Percentiles rank a stretch among this genome's conserved stretches.
phyloP scores from a whole-genome alignment of 805 yeast species.

The Myxozyma neotropica region DNA sequence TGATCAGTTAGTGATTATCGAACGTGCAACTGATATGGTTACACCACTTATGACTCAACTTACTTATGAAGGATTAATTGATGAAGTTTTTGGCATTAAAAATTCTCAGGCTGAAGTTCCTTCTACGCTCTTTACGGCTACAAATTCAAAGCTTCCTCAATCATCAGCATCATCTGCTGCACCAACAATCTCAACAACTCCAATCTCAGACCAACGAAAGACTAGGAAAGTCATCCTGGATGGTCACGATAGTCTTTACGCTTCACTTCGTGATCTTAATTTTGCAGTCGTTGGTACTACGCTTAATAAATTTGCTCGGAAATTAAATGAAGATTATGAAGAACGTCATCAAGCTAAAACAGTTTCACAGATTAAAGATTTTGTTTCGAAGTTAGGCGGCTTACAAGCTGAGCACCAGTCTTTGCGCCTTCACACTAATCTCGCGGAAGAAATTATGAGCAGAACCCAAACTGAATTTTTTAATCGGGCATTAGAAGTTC shows the following conservation, averaged over 20 bases:
- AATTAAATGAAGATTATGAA: constrained; percentile 69
- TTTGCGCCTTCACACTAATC: constrained; percentile 55
- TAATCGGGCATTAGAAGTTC: constrained; percentile 57
- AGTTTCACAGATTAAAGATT: constrained; percentile 64
- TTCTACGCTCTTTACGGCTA: constrained; percentile 31
- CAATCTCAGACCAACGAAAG: constrained; percentile 23
- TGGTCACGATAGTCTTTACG: constrained; percentile 52
- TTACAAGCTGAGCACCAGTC: constrained; percentile 68
- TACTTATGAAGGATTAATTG: constrained; percentile 79
- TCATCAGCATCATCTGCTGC: constrained; percentile 1
- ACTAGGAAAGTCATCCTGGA: constrained; percentile 37
- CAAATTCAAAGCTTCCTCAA: constrained; percentile 11
- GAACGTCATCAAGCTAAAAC: constrained; percentile 58
- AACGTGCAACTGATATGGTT: constrained; percentile 72
- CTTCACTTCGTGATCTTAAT: constrained; percentile 61
- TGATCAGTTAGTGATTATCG: constrained; percentile 73
- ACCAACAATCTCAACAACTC: constrained; percentile 9
- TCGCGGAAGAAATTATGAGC: constrained; percentile 36
- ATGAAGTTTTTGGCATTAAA: constrained; percentile 61
- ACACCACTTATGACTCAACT: constrained; percentile 75
- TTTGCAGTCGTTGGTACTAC: constrained; percentile 78
- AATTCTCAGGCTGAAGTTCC: constrained; percentile 42
- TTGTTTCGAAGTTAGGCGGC: constrained; percentile 69
- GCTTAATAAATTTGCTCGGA: constrained; percentile 69
- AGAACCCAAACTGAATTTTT: constrained; percentile 39